A percentile compares a stretch with the other conserved stretches of the same genome.
Evolutionary conservation across 306 rosid genomes (phyloP).

Genomic region (Begonia loranthoides): DNA sequence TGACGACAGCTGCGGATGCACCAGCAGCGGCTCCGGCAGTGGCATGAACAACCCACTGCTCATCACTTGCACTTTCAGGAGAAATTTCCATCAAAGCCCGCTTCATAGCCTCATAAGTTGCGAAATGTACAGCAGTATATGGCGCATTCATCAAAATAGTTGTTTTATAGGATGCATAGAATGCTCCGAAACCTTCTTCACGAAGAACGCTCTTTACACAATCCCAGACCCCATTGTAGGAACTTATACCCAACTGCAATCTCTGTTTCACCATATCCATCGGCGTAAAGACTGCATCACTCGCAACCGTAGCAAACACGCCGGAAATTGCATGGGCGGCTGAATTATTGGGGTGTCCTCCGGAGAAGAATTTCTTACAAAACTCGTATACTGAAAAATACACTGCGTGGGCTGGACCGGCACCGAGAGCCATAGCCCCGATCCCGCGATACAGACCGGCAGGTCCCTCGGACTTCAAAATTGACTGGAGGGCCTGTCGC

Average conservation of each 20-base stretch:
- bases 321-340: constrained; percentile 65
- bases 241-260: constrained; percentile 63
- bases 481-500: constrained; percentile 56
- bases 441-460: constrained; percentile 73
- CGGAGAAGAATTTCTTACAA: constrained; percentile 43
- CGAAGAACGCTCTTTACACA: constrained; percentile 59
- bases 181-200: constrained; percentile 72
- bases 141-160: constrained; percentile 89
- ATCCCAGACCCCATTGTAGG: constrained; percentile 59
- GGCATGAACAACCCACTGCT: constrained; percentile 53
- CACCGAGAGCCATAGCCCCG: constrained; percentile 88
- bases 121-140: constrained; percentile 62
- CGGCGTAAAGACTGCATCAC: constrained; percentile 88
- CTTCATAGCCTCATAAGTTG: constrained; percentile 62
- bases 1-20: constrained; percentile 50
- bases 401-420: constrained; percentile 95
- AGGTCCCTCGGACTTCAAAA: constrained; percentile 55
- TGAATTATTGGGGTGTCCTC: constrained; percentile 35
- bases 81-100: constrained; percentile 41
- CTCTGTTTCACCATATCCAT: constrained; percentile 98
- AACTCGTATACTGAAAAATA: constrained; percentile 71
- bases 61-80: constrained; percentile 39
- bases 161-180: constrained; percentile 72
- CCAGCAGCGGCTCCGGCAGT: constrained; percentile 82
- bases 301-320: constrained; percentile 62